These are phyloP conservation scores for Rhynchospora pubera DNA, from an alignment of 176 grass and related monocot species.

Conservation along the genomic window DNA sequence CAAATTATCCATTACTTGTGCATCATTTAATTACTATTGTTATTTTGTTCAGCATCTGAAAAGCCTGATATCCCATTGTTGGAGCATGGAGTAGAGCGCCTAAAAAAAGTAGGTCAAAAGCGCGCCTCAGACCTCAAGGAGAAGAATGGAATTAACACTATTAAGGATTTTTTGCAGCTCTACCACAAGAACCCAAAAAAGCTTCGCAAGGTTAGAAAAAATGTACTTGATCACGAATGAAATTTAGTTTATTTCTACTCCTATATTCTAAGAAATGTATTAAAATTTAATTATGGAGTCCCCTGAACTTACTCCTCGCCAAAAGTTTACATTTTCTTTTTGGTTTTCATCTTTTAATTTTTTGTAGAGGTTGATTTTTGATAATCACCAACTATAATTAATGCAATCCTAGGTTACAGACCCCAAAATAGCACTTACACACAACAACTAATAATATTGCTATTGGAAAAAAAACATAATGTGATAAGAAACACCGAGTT, in stretches of 20 bases:
- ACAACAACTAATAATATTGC: too few relatives aligned
- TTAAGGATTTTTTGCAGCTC: slow-evolving; percentile 12
- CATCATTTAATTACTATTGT: not conserved
- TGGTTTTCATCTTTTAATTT: not conserved
- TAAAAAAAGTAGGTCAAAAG: not conserved
- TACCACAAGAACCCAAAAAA: not conserved
- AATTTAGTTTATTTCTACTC: not conserved
- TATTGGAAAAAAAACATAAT: too few relatives aligned
- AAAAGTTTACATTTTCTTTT: not conserved
- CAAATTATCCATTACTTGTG: not conserved
- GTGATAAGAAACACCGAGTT: too few relatives aligned
- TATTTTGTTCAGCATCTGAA: not conserved
- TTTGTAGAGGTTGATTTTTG: not conserved
- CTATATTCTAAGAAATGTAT: not conserved
- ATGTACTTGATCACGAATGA: not conserved
- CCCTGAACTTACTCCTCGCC: not conserved
- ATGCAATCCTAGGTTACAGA: not conserved
- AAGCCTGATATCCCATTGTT: slow-evolving; percentile 10
- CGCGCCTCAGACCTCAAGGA: not conserved
- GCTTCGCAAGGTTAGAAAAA: slow-evolving; percentile 17
- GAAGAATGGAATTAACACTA: not conserved
- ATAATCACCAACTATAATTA: not conserved
- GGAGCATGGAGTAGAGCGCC: slow-evolving; percentile 5
- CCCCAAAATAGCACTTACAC: too few relatives aligned
- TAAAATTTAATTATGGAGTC: not conserved